Evolutionary conservation across 2,329 filamentous ascomycete genomes (phyloP), one percentile per base, ranked within the genome.

Genomic region (Ilyonectria robusta): DNA sequence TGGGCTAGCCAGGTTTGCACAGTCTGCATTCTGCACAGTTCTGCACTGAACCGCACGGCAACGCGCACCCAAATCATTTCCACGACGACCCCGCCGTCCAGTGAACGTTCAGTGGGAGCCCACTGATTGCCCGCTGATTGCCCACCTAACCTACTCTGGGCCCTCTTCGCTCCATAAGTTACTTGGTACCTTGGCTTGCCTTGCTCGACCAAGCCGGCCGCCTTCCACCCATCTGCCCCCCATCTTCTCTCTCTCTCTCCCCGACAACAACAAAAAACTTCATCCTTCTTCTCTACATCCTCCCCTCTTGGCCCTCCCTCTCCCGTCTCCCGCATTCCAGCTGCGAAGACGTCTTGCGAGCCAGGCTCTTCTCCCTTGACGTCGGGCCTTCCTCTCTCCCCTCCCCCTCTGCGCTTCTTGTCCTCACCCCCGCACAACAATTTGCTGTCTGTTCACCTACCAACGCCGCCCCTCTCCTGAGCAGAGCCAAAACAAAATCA

Each of bases 341-440:
- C 57, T 67, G 68, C 48, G 59, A 72, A 44, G 62, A 66, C 61
- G 58, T 62, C 53, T 47, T 40, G 50, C 33, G 67, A 64, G 56
- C 56, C 56, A 53, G 55, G 44, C 26, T 40, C 53, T 66, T 31
- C 61, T 58, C 42, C 51, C 42, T 66, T 57, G 65, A 70, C 69
- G 55, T 69, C 68, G 66, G 67, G 65, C 68, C 67, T 59, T 63
- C 65, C 19, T 40, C 48, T 57, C 50, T 46, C 35, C 37, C 54
- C 47, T 29, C 55, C 51, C 51, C 50, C 47, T 70, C 59, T 71
- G 61, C 71, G 50, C 68, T 66, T 67, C 62, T 63, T 74, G 67
- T 66, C 65, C 61, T 66, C 71, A 66, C 69, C 78, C 74, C 76
- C 76, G 72, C 76, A 75, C 73, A 77, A 64, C 70, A 72, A 69